Evolutionary conservation across 495 filamentous ascomycete genomes (phyloP).

Genomic region (Pyrenopolyporus hunteri): DNA sequence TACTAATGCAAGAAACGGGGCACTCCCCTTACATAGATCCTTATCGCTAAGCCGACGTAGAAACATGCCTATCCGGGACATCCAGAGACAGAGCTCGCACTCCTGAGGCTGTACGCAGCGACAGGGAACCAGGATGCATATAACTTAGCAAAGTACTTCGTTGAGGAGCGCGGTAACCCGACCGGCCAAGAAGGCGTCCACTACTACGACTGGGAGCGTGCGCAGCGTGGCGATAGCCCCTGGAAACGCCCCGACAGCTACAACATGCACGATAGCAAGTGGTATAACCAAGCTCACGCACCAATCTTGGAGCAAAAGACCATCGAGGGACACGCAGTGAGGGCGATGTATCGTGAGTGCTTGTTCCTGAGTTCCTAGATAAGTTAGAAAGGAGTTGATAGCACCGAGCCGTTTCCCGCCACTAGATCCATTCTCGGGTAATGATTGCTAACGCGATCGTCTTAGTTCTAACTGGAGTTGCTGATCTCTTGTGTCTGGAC

Average conservation of each 20-base stretch:
- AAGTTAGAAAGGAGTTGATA: too few species aligned
- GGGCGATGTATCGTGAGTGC: slow-evolving; percentile 59
- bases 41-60: slow-evolving; percentile 1
- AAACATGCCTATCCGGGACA: slow-evolving; percentile 65
- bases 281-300: slow-evolving; percentile 62
- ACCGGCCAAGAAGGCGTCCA: slow-evolving; percentile 52
- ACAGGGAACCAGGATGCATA: slow-evolving; percentile 55
- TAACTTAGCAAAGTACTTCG: slow-evolving; percentile 60
- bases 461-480: slow-evolving; percentile 45
- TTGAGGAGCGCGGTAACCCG: slow-evolving; percentile 62
- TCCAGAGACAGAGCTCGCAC: slow-evolving; percentile 64
- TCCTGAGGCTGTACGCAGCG: slow-evolving; percentile 59
- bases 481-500: slow-evolving; percentile 47
- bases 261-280: slow-evolving; percentile 45
- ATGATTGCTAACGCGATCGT: slow-evolving; percentile 4
- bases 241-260: slow-evolving; percentile 53
- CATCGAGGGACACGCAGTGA: slow-evolving; percentile 65
- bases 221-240: slow-evolving; percentile 56
- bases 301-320: slow-evolving; percentile 61
- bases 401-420: too few species aligned
- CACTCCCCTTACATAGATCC: background rate
- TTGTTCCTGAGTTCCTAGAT: too few species aligned
- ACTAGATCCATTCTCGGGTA: background rate
- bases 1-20: background rate
- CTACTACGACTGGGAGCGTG: slow-evolving; percentile 60